Conservation (phyloP, 305 asterid species). For the Fraxinus angustifolia region DNA sequence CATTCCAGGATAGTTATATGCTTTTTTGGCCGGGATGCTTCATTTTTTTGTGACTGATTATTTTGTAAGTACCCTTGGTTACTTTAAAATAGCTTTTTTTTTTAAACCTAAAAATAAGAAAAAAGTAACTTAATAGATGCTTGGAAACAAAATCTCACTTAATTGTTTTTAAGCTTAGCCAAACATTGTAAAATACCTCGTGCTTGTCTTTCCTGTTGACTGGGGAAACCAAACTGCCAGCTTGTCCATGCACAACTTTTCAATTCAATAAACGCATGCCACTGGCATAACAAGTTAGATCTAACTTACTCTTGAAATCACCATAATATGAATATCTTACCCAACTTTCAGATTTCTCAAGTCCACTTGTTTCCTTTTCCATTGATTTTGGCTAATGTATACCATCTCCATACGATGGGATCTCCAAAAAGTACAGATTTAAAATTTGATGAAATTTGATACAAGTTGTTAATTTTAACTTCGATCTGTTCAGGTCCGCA, state of each 20-base stretch:
- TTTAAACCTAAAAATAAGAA: background rate
- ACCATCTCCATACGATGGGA: background rate
- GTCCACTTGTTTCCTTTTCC: background rate
- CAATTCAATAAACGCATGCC: background rate
- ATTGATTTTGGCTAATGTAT: background rate
- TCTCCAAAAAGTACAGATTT: background rate
- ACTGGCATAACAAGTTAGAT: background rate
- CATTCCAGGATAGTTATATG: background rate
- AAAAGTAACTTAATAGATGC: background rate
- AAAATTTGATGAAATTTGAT: background rate
- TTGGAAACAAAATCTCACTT: background rate
- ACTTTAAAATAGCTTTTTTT: background rate
- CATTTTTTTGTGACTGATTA: background rate
- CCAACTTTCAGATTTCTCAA: background rate
- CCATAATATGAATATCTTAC: background rate
- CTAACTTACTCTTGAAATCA: background rate
- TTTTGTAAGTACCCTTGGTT: background rate
- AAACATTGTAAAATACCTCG: background rate
- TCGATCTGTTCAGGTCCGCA: background rate
- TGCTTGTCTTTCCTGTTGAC: background rate
- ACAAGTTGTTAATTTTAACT: no score
- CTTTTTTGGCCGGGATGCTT: background rate
- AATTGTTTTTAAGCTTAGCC: background rate
- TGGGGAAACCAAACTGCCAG: background rate
- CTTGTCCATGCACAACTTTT: background rate